Conservation (phyloP, 257 asterid genomes). For the Parsonsia alboflavescens region DNA sequence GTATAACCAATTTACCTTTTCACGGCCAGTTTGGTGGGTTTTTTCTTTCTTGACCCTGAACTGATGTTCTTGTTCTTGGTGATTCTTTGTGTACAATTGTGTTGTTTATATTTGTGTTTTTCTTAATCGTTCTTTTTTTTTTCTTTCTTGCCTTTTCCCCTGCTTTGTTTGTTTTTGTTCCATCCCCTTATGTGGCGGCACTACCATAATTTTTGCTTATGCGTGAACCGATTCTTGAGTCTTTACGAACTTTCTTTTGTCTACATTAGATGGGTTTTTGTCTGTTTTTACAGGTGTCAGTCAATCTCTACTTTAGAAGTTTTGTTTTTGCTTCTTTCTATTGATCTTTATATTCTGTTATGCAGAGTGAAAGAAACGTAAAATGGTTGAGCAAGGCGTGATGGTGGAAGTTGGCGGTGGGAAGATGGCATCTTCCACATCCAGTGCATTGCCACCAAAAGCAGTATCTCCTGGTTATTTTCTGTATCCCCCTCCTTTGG, state of each 20-base stretch:
- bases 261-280: constrained; percentile 7
- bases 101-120: too few relatives aligned
- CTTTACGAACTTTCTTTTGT: constrained; percentile 1
- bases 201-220: background rate
- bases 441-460: constrained; percentile 25
- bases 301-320: background rate
- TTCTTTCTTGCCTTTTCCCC: background rate
- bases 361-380: constrained; percentile 12
- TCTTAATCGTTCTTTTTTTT: too few relatives aligned
- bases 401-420: constrained; percentile 31
- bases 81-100: background rate
- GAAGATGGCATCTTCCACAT: constrained; percentile 30
- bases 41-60: background rate
- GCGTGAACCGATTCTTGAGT: background rate
- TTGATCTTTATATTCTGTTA: background rate
- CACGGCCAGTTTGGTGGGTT: background rate
- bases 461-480: constrained; percentile 28
- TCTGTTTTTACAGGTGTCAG: constrained; percentile 16
- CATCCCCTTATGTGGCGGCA: constrained; percentile 2
- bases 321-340: background rate
- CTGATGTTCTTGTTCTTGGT: background rate
- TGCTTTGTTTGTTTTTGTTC: background rate
- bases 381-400: constrained; percentile 34
- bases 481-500: constrained; percentile 66
- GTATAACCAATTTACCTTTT: background rate